Base-by-base conservation (phyloP, 345 rosid genomes). In the Eucalyptus leucophloia region DNA sequence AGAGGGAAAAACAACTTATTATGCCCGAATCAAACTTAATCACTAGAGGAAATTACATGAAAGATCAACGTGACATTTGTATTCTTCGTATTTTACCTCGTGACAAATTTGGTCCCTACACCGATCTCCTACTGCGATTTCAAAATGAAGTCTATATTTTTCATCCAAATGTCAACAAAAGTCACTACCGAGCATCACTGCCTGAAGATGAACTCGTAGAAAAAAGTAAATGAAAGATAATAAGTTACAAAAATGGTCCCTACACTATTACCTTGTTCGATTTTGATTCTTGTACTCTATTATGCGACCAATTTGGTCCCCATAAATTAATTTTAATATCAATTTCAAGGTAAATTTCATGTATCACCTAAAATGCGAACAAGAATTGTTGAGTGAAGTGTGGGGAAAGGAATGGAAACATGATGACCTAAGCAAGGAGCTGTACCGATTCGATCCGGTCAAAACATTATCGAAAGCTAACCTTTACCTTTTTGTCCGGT, bases 111-210 rank as follows among this genome's bases (percentile, higher is more conserved):
- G 80, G 0, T 67, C 42, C 21, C 12, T 32, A 32, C 23, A 67
- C 5, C 4, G 2, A 67, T 67, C 23, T 67, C 40, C 7, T 15
- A 4, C 30, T 62, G 18, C 0, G 0, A 65, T n/a, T 65, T 5
- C 4, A 30, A 0, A n/a, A n/a, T 0, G 1, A 65, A n/a, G 5
- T 30, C 16, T 14, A 14, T 12, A 28, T 6, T 6, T 28, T 60
- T 6, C 69, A 60, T 60, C 69, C 3, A 28, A 3, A 60, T 12
- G 5, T 62, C 69, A 15, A n/a, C 21, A 9, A 0, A 65, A 65
- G 8, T 65, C 21, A 2, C 19, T n/a, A n/a, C 15, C 12, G 1
- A 32, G 13, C 12, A 0, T 2, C 4, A 0, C 1, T 2, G 0
- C 10, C 26, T 3, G n/a, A 0, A n/a, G 21, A 16, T 3, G 40